Evolutionary conservation across 371 early-diverging fungal species (phyloP).

Genomic region (Mucor racemosus): DNA sequence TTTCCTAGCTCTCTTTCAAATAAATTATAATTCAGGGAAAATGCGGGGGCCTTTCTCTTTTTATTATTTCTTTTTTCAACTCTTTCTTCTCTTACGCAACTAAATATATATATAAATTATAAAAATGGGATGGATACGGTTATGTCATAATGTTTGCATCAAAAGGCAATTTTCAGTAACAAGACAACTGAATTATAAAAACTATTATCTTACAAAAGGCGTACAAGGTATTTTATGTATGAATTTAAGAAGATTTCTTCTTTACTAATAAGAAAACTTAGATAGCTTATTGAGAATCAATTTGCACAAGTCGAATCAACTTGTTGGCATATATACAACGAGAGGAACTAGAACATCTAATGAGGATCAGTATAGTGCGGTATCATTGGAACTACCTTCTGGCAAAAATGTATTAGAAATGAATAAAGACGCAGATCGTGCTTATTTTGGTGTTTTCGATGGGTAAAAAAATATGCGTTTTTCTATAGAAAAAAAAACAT

Average conservation of each 20-base stretch:
- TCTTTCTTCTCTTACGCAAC: not conserved
- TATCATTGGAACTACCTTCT: slow-evolving; percentile 41
- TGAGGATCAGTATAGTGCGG: slow-evolving; percentile 49
- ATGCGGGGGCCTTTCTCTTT: slow-evolving; percentile 7
- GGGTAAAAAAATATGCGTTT: slow-evolving; percentile 41
- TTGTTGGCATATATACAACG: slow-evolving; percentile 42
- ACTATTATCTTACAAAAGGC: slow-evolving; percentile 35
- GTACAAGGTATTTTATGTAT: slow-evolving; percentile 13
- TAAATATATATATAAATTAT: too few species aligned
- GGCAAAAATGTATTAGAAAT: slow-evolving; percentile 18
- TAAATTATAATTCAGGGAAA: slow-evolving; percentile 5
- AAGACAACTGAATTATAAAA: slow-evolving; percentile 13
- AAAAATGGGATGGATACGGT: not conserved
- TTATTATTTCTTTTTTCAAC: not conserved
- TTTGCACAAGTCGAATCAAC: slow-evolving; percentile 33
- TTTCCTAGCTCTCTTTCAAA: slow-evolving; percentile 8
- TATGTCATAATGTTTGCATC: slow-evolving; percentile 6
- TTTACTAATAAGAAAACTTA: not conserved
- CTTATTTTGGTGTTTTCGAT: slow-evolving; percentile 61
- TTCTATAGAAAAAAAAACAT: slow-evolving; percentile 16
- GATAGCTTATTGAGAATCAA: slow-evolving; percentile 34
- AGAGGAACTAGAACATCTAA: slow-evolving; percentile 55
- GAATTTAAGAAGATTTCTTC: not conserved
- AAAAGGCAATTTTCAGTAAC: slow-evolving; percentile 21
- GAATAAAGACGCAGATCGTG: slow-evolving; percentile 42